Conservation (phyloP, 805 yeast species). For the Ogataea haglerorum region DNA sequence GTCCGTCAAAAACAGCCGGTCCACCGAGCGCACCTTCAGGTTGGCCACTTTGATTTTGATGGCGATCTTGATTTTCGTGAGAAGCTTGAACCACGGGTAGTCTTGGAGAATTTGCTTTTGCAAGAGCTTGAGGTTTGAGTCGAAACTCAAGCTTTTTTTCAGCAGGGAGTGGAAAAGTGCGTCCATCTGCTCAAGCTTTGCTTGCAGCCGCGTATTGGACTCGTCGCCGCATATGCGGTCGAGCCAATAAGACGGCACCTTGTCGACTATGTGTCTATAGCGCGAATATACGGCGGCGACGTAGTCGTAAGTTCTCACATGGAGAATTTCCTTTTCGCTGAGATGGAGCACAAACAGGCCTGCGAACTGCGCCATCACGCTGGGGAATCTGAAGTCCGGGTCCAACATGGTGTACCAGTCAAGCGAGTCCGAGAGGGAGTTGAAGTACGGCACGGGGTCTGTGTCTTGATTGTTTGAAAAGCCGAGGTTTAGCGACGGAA, state of each 20-base stretch:
- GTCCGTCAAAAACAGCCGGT: slow-evolving; percentile 47
- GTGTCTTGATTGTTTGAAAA: slow-evolving; percentile 32
- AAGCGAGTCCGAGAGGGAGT: slow-evolving; percentile 57
- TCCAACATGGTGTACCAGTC: slow-evolving; percentile 50
- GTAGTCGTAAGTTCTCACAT: slow-evolving; percentile 46
- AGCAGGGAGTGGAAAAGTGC: slow-evolving; percentile 10
- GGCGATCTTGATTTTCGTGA: slow-evolving; percentile 56
- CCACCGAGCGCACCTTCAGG: slow-evolving; percentile 50
- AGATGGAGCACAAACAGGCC: slow-evolving; percentile 54
- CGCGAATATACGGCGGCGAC: slow-evolving; percentile 39
- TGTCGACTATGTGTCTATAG: slow-evolving; percentile 28
- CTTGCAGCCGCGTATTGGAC: slow-evolving; percentile 25
- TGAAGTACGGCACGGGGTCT: slow-evolving; percentile 55
- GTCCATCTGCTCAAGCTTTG: slow-evolving; percentile 10
- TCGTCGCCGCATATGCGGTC: slow-evolving; percentile 16
- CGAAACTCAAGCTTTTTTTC: slow-evolving; percentile 18
- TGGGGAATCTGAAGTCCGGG: slow-evolving; percentile 50
- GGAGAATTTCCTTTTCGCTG: slow-evolving; percentile 55
- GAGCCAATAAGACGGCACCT: slow-evolving; percentile 33
- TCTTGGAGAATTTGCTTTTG: slow-evolving; percentile 55
- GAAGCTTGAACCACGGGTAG: slow-evolving; percentile 72
- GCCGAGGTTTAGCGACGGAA: slow-evolving; percentile 56
- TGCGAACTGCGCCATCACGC: slow-evolving; percentile 53
- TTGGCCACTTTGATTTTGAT: slow-evolving; percentile 55
- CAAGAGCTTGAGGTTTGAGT: slow-evolving; percentile 30